phyloP scores from a whole-genome alignment of 441 rosid genomes.

The Geranium incanum region DNA sequence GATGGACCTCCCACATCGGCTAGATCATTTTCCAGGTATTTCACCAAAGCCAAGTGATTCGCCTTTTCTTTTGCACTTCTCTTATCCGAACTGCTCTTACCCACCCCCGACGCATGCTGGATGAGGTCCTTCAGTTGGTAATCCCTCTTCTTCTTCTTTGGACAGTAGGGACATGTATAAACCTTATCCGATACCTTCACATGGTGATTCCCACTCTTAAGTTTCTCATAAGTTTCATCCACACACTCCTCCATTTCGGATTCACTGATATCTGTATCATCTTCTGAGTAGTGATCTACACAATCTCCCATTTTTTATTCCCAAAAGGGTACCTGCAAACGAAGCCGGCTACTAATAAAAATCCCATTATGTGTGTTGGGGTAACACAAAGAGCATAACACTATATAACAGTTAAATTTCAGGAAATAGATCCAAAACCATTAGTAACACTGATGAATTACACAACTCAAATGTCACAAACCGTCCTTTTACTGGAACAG shows the following conservation, averaged over 20 bases:
- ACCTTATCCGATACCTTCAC: conserved; percentile 46
- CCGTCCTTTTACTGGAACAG: neutral
- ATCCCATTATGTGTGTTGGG: neutral
- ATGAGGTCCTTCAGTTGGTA: conserved; percentile 64
- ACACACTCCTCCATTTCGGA: conserved; percentile 48
- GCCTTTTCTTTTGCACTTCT: conserved; percentile 72
- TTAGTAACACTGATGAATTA: neutral
- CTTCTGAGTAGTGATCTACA: conserved; percentile 33
- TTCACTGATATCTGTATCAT: conserved; percentile 42
- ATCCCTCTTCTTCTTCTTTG: conserved; percentile 59
- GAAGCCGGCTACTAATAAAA: neutral
- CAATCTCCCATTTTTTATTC: conserved; percentile 22
- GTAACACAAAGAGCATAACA: neutral
- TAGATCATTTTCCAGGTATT: conserved; percentile 61
- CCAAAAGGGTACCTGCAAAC: conserved; percentile 13
- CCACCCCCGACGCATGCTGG: conserved; percentile 93
- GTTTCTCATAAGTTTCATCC: conserved; percentile 45
- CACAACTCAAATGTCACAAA: neutral
- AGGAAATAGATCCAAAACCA: neutral
- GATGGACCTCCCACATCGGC: conserved; percentile 33
- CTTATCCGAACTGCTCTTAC: conserved; percentile 61
- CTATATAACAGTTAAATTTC: neutral
- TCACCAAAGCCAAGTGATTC: conserved; percentile 66
- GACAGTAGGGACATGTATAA: conserved; percentile 73
- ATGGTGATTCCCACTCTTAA: conserved; percentile 51